Conservation (phyloP, 1,284 basidiomycete species). For the Ustilago loliicola region DNA sequence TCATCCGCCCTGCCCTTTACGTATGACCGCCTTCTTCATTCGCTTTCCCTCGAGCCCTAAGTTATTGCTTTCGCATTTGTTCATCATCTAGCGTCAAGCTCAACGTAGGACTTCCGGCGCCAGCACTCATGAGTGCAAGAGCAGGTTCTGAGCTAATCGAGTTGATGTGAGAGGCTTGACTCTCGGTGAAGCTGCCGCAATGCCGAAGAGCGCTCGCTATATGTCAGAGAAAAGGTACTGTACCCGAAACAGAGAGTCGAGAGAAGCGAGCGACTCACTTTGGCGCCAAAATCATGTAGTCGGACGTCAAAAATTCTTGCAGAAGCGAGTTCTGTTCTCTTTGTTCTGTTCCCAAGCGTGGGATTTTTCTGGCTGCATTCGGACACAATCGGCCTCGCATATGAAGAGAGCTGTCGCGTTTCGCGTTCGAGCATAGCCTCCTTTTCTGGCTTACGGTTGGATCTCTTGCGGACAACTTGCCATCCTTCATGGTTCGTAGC, state of each 20-base stretch:
- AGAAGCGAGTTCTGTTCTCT: neutral
- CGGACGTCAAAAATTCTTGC: conserved; percentile 20
- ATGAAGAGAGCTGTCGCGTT: conserved; percentile 6
- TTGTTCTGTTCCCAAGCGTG: neutral
- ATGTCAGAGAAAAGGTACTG: no score
- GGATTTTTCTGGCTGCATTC: conserved; percentile 7
- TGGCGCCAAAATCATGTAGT: conserved; percentile 14
- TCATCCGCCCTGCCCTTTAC: neutral
- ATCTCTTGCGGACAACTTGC: no score
- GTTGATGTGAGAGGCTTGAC: neutral
- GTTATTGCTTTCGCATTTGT: no score
- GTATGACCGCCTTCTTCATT: neutral
- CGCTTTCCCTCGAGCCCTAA: neutral
- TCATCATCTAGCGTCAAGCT: neutral
- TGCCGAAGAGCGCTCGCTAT: conserved; percentile 6
- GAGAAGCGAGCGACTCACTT: conserved; percentile 12
- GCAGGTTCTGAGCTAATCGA: no score
- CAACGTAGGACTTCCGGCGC: neutral
- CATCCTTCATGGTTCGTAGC: no score
- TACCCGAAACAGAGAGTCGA: conserved; percentile 3
- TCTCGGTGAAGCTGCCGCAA: conserved; percentile 14
- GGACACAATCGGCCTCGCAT: conserved; percentile 2
- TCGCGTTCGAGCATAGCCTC: neutral
- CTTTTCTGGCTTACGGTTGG: neutral
- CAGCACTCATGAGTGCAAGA: neutral